phyloP scores from a whole-genome alignment of 1,284 basidiomycete genomes.

The Apiotrichum gamsii region DNA sequence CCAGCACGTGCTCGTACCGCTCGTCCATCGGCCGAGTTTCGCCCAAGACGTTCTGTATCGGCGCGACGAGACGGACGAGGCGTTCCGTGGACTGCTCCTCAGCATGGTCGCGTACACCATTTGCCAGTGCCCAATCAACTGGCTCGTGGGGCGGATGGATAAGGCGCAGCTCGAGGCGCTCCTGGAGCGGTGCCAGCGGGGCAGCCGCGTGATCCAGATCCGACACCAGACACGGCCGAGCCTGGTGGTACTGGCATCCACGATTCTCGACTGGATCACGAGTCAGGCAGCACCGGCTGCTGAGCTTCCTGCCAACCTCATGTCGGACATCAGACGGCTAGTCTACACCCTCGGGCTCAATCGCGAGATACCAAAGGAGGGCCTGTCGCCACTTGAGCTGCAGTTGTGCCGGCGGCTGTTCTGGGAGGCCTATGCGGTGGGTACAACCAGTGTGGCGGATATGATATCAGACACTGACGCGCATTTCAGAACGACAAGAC shows the following conservation, averaged over 20 bases:
- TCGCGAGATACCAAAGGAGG: conserved; percentile 8
- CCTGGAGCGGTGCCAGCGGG: conserved; percentile 20
- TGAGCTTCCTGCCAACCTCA: conserved; percentile 10
- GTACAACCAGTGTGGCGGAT: no score
- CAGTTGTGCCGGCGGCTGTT: conserved; percentile 21
- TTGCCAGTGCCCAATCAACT: conserved; percentile 23
- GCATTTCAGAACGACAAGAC: conserved; percentile 5
- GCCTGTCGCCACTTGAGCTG: conserved; percentile 14
- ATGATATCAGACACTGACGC: neutral
- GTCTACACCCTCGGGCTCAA: conserved; percentile 22
- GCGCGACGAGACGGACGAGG: conserved; percentile 22
- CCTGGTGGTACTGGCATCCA: conserved; percentile 17
- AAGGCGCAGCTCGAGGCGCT: conserved; percentile 15
- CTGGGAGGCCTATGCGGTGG: conserved; percentile 21
- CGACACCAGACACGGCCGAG: conserved; percentile 16
- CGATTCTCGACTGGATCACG: conserved; percentile 13
- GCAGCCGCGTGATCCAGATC: conserved; percentile 21
- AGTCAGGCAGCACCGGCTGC: conserved; percentile 11
- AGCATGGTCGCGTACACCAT: conserved; percentile 30
- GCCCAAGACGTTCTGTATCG: conserved; percentile 26
- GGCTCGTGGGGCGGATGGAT: conserved; percentile 17
- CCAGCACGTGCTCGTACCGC: conserved; percentile 27
- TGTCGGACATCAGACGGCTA: conserved; percentile 20
- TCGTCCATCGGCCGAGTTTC: conserved; percentile 30
- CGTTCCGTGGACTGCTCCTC: conserved; percentile 26